Percentiles rank a stretch among this genome's conserved stretches.
These are phyloP conservation scores for Candida bentonensis DNA, from an alignment of 805 yeast genomes.

Conservation along the genomic window DNA sequence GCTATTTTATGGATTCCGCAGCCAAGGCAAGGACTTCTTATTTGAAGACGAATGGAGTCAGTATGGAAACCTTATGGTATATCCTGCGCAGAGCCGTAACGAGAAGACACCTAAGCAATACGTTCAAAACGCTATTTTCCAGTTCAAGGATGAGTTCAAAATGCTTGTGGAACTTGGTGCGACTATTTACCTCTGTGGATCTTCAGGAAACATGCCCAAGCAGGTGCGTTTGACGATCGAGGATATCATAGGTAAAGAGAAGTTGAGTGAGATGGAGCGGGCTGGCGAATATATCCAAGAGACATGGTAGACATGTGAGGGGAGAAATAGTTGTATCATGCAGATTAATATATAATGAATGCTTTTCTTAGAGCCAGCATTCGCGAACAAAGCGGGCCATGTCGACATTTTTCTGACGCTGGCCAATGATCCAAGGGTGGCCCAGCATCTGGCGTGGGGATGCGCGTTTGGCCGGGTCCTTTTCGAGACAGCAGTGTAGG, in stretches of 20 bases:
- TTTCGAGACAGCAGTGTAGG: constrained; percentile 63
- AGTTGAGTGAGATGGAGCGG: constrained; percentile 45
- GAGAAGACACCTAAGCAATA: constrained; percentile 24
- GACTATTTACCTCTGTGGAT: constrained; percentile 72
- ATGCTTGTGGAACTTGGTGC: constrained; percentile 43
- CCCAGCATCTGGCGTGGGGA: constrained; percentile 84
- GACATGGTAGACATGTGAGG: constrained; percentile 47
- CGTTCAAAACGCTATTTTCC: constrained; percentile 63
- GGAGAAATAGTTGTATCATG: neutral
- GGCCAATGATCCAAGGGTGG: constrained; percentile 89
- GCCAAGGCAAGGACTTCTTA: constrained; percentile 48
- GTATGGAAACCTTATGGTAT: constrained; percentile 22
- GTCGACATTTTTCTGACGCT: constrained; percentile 52
- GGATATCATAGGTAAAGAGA: constrained; percentile 42
- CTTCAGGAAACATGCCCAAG: constrained; percentile 87
- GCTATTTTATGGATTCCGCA: constrained; percentile 67
- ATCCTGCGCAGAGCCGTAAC: constrained; percentile 34
- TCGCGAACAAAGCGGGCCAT: constrained; percentile 76
- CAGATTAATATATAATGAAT: neutral
- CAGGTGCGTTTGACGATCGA: constrained; percentile 72
- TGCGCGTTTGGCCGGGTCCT: constrained; percentile 69
- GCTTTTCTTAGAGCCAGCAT: constrained; percentile 39
- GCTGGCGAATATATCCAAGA: constrained; percentile 66
- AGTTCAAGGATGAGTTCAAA: constrained; percentile 34
- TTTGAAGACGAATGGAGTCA: constrained; percentile 42